A percentile compares a stretch with the other conserved stretches of the same genome.
These are phyloP conservation scores for Prunus salicina DNA, from an alignment of 306 rosid species.

Conservation along the genomic window DNA sequence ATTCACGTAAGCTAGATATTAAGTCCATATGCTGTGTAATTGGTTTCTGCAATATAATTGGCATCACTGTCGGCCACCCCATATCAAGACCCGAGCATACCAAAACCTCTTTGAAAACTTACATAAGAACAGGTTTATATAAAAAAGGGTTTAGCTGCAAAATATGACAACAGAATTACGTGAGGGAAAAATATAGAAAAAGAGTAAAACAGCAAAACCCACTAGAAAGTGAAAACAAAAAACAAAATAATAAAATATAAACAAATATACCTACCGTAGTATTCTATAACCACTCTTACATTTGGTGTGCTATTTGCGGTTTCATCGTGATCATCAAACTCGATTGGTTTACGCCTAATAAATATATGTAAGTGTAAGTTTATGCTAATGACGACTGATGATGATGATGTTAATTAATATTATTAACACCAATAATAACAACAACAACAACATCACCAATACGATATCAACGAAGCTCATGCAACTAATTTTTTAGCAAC, in stretches of 20 bases:
- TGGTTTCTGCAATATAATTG: no score
- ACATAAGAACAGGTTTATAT: no score
- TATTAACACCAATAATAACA: background rate
- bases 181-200: background rate
- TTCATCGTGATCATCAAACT: slow-evolving; percentile 5
- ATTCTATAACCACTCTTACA: background rate
- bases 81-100: no score
- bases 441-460: background rate
- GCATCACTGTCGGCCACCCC: no score
- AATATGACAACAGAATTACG: background rate
- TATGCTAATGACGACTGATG: background rate
- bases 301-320: background rate
- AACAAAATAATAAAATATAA: no score
- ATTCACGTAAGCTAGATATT: background rate
- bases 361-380: background rate
- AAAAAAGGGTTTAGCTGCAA: background rate
- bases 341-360: background rate
- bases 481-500: background rate
- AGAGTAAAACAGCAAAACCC: background rate
- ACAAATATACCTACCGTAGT: no score
- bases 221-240: background rate
- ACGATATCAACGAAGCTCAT: slow-evolving; percentile 2
- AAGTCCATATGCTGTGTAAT: no score
- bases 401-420: slow-evolving; percentile 1
- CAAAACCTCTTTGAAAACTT: no score